Evolutionary conservation across 2,329 filamentous ascomycete genomes (phyloP), one percentile per base, ranked within the genome.

Genomic region (Fusarium sororula): DNA sequence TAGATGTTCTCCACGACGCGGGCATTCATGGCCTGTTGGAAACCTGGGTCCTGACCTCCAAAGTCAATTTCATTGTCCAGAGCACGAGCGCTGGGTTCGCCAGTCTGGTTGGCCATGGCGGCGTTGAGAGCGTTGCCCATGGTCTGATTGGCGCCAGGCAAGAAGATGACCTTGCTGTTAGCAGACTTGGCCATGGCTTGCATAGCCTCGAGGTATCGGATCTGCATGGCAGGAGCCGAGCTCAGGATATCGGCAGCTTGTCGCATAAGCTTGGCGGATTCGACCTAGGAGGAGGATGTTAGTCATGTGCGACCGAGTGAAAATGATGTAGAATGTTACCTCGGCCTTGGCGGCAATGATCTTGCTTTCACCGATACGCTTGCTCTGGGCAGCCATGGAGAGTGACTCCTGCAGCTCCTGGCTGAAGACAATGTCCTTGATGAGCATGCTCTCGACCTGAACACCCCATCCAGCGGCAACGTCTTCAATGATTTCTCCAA

Each of bases 371-470:
- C 96, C 96, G 65, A 98, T 98, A 77, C 96, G 93, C 92, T 98
- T 98, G 87, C 93, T 94, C 89, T 99, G 96, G 7, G 96, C 96
- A 44, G 96, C 96, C 96, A 99, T 98, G 81, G 94, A 97, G 56
- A 99, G 90, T 24, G 94, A 96, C 80, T 98, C 96, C 84, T 99
- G 96, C 50, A 99, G 89, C 77, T 98, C 96, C 80, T 94, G 91
- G 84, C 91, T 95, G 90, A 99, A 99, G 82, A 98, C 93, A 81
- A 99, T 97, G 84, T 99, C 96, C 86, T 99, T 98, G 89, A 99
- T 96, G 77, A 99, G 91, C 96, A 99, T 99, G 80, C 92, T 95
- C 88, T 98, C 96, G 66, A 98, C 96, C 80, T 94, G 91, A 13
- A 98, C 96, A 84, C 96, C 96, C 96, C 96, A 99, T 70, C 94